These are phyloP conservation scores for Poteriospumella lacustris DNA, from an alignment of 108 stramenopile species.

Conservation along the genomic window DNA sequence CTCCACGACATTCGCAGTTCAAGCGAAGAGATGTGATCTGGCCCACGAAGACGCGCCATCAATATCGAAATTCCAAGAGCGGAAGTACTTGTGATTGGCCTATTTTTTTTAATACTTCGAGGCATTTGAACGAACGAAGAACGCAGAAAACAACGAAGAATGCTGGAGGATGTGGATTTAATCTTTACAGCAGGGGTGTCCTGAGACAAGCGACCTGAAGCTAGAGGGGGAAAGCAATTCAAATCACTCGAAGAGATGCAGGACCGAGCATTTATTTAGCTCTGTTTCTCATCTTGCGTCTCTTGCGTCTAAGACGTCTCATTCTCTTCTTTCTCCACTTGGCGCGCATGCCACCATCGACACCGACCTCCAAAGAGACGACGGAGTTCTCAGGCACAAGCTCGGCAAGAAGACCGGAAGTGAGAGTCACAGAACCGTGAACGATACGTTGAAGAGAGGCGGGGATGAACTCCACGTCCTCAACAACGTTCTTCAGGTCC, in stretches of 20 bases:
- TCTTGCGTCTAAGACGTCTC: slow-evolving; percentile 55
- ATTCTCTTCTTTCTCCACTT: slow-evolving; percentile 59
- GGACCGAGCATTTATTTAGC: slow-evolving; percentile 34
- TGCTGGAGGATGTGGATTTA: no score
- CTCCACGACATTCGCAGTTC: no score
- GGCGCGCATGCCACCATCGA: slow-evolving; percentile 54
- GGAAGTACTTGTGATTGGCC: no score
- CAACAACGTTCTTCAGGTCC: slow-evolving; percentile 44
- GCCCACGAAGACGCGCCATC: no score
- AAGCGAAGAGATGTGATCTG: no score
- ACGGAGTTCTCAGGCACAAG: slow-evolving; percentile 45
- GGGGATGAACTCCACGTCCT: slow-evolving; percentile 47
- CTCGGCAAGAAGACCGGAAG: slow-evolving; percentile 37
- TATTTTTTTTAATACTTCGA: no score
- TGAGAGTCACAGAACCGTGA: slow-evolving; percentile 35
- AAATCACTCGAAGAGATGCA: neutral
- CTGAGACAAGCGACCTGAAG: no score
- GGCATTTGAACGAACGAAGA: no score
- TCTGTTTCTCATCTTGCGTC: slow-evolving; percentile 55
- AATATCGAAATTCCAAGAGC: no score
- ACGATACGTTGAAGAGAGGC: slow-evolving; percentile 43
- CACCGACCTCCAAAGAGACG: slow-evolving; percentile 41
- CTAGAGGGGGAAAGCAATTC: no score
- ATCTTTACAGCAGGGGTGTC: no score
- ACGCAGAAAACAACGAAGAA: no score